These are phyloP conservation scores for Baorangia bicolor DNA, from an alignment of 768 basidiomycete species.

Conservation along the genomic window DNA sequence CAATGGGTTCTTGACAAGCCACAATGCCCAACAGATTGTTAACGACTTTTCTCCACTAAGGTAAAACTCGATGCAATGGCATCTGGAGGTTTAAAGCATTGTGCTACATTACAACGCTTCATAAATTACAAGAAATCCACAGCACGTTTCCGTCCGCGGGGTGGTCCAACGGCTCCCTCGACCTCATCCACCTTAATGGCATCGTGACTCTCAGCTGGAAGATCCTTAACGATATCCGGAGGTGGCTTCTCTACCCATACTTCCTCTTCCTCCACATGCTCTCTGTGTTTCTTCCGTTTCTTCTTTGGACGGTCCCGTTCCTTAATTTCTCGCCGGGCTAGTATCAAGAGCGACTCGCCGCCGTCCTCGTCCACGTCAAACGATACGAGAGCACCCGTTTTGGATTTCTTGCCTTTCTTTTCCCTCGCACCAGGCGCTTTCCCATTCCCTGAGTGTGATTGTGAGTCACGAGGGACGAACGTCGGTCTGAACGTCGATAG, in stretches of 20 bases:
- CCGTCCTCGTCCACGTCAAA: conserved; percentile 75
- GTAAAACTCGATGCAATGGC: neutral
- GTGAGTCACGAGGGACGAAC: conserved; percentile 59
- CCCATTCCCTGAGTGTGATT: conserved; percentile 41
- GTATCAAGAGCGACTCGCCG: conserved; percentile 34
- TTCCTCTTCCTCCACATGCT: conserved; percentile 44
- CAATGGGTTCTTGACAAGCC: neutral
- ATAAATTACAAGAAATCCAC: conserved; percentile 66
- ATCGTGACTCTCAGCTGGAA: conserved; percentile 21
- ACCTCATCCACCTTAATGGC: conserved; percentile 13
- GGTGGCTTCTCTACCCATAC: conserved; percentile 73
- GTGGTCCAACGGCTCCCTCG: conserved; percentile 23
- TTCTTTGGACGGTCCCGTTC: conserved; percentile 40
- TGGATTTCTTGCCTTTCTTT: conserved; percentile 48
- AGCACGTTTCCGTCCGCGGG: conserved; percentile 61
- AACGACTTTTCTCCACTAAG: neutral
- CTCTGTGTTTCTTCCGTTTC: conserved; percentile 41
- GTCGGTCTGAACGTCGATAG: conserved; percentile 82
- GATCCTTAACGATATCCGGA: conserved; percentile 45
- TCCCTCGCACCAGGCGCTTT: conserved; percentile 46
- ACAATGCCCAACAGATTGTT: no score
- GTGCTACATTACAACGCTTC: neutral
- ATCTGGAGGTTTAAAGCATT: neutral
- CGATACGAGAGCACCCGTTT: conserved; percentile 55
- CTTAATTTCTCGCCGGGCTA: conserved; percentile 33